Evolutionary conservation across 148 eudicot species (phyloP).

Genomic region (Cornus florida): DNA sequence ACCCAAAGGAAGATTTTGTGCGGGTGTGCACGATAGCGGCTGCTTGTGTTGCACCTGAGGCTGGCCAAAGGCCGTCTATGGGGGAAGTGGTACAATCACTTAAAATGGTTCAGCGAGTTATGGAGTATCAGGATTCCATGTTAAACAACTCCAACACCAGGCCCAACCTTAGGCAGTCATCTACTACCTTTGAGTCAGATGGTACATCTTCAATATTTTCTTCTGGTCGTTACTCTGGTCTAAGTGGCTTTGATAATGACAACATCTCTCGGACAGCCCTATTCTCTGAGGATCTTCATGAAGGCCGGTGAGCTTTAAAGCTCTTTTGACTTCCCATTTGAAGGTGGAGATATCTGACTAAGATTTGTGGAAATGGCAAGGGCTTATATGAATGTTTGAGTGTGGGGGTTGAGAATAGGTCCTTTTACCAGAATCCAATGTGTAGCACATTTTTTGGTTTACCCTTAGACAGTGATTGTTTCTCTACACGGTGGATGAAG

Average conservation of each 20-base stretch:
- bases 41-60: constrained; percentile 93
- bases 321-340: neutral
- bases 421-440: neutral
- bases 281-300: constrained; percentile 92
- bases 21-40: constrained; percentile 95
- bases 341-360: constrained; percentile 1
- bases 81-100: constrained; percentile 98
- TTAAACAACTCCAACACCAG: constrained; percentile 36
- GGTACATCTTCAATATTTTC: constrained; percentile 92
- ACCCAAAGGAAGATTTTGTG: constrained; percentile 80
- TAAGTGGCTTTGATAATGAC: constrained; percentile 74
- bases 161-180: constrained; percentile 64
- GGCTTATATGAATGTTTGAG: neutral
- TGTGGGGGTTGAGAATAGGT: neutral
- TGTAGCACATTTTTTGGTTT: constrained; percentile 7
- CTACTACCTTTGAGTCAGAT: constrained; percentile 86
- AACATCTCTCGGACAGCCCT: constrained; percentile 60
- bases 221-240: constrained; percentile 87
- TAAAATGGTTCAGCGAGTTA: constrained; percentile 85
- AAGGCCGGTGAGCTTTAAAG: constrained; percentile 60
- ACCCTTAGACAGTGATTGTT: neutral
- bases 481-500: constrained; percentile 11
- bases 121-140: constrained; percentile 66
- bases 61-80: constrained; percentile 92
- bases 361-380: constrained; percentile 10